Conservation (phyloP, 2,329 filamentous ascomycete species). For the Pyrenophora seminiperda region DNA sequence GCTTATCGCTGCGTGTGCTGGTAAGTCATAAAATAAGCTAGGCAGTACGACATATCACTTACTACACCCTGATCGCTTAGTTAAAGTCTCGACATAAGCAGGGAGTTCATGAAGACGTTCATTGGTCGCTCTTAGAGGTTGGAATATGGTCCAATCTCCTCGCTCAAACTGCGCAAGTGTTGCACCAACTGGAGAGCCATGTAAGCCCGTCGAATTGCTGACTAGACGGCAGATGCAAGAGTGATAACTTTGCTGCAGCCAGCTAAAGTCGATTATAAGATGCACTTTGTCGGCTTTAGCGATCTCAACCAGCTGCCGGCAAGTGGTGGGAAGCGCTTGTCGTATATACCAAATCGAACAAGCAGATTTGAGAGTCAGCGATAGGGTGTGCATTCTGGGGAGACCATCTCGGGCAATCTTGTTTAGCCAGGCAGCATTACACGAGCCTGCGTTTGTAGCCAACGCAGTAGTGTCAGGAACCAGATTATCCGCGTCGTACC, state of each 20-base stretch:
- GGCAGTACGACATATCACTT: background rate
- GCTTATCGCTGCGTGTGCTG: background rate
- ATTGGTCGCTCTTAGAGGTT: background rate
- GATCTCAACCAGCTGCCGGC: background rate
- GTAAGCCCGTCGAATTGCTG: background rate
- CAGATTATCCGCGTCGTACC: background rate
- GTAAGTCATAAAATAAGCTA: background rate
- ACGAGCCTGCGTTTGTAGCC: background rate
- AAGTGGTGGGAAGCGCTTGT: background rate
- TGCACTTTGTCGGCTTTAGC: background rate
- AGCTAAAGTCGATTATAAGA: background rate
- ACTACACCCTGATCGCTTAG: background rate
- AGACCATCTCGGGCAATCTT: background rate
- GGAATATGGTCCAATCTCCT: background rate
- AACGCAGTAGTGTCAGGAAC: background rate
- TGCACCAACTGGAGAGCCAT: background rate
- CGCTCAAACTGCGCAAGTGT: background rate
- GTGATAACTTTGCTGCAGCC: background rate
- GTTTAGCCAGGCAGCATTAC: background rate
- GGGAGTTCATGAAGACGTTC: background rate
- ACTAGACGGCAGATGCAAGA: background rate
- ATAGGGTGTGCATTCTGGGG: background rate
- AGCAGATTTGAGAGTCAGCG: background rate
- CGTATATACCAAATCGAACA: background rate
- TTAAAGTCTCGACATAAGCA: background rate